A percentile compares a stretch with the other conserved stretches of the same genome.
Conservation (phyloP, 352 stramenopile genomes). For the Phytophthora agathidicida region DNA sequence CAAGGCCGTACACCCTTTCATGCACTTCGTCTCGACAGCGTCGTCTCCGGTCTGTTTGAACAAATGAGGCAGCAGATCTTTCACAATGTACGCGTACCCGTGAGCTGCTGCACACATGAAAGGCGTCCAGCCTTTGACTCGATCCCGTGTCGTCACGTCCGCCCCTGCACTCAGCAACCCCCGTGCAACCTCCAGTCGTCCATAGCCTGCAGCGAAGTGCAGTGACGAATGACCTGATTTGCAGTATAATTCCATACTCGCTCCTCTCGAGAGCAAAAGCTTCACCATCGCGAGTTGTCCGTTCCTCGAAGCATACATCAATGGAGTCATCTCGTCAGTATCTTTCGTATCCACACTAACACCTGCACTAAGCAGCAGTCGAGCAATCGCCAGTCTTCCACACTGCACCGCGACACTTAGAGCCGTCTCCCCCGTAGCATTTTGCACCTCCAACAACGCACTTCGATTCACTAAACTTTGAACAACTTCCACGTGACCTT, state of each 20-base stretch:
- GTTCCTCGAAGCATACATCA: conserved; percentile 34
- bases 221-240: conserved; percentile 22
- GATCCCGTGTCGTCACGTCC: conserved; percentile 19
- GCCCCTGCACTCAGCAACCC: conserved; percentile 22
- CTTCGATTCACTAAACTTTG: conserved; percentile 6
- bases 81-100: conserved; percentile 28
- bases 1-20: conserved; percentile 22
- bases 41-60: conserved; percentile 12
- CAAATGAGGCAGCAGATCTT: conserved; percentile 16
- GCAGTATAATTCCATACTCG: conserved; percentile 6
- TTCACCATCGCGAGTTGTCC: conserved; percentile 23
- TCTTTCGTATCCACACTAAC: conserved; percentile 19
- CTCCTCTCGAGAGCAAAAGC: conserved; percentile 20
- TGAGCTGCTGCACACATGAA: conserved; percentile 33
- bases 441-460: conserved; percentile 20
- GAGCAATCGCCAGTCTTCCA: conserved; percentile 17
- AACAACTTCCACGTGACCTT: conserved; percentile 19
- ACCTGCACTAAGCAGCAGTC: conserved; percentile 17
- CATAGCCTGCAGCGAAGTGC: conserved; percentile 24
- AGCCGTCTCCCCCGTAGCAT: conserved; percentile 18
- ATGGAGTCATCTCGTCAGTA: conserved; percentile 23
- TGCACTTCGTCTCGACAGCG: conserved; percentile 26
- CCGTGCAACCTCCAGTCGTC: conserved; percentile 26
- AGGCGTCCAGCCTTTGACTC: conserved; percentile 18
- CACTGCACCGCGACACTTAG: conserved; percentile 27